A percentile compares a stretch with the other conserved stretches of the same genome.
phyloP scores from a whole-genome alignment of 2,329 filamentous ascomycete species.

The Aspergillus niger region DNA sequence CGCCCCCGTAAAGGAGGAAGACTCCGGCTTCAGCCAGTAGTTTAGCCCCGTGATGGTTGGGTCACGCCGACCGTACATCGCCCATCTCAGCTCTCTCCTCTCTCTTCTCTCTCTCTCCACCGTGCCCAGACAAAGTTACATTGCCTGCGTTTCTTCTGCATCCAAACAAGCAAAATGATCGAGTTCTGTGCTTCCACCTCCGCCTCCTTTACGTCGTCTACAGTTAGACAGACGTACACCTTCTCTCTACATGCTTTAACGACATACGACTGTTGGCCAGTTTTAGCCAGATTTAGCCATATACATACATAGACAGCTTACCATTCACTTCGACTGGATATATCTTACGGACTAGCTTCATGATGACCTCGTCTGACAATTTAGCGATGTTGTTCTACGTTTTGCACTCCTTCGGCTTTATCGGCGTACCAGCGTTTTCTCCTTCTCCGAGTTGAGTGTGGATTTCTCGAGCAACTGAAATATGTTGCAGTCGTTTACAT shows the following conservation, averaged over 20 bases:
- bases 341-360: slow-evolving; percentile 23
- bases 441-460: slow-evolving; percentile 15
- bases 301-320: slow-evolving; percentile 30
- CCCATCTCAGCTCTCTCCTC: slow-evolving; percentile 7
- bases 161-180: slow-evolving; percentile 11
- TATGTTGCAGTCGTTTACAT: slow-evolving; percentile 21
- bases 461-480: slow-evolving; percentile 18
- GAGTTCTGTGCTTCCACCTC: slow-evolving; percentile 14
- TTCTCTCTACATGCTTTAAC: slow-evolving; percentile 11
- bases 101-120: slow-evolving; percentile 5
- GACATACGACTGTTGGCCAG: slow-evolving; percentile 25
- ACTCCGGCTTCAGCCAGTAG: slow-evolving; percentile 23
- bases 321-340: slow-evolving; percentile 27
- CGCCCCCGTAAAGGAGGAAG: slow-evolving; percentile 36
- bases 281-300: slow-evolving; percentile 28
- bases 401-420: slow-evolving; percentile 19
- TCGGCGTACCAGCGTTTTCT: slow-evolving; percentile 23
- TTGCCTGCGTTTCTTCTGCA: slow-evolving; percentile 13
- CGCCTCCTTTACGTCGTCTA: slow-evolving; percentile 18
- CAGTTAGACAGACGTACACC: slow-evolving; percentile 1
- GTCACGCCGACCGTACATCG: slow-evolving; percentile 9
- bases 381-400: slow-evolving; percentile 28
- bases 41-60: slow-evolving; percentile 5
- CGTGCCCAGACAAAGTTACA: slow-evolving; percentile 18
- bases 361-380: slow-evolving; percentile 21